Percentiles rank a stretch among this genome's conserved stretches.
These are phyloP conservation scores for Clathrospora elynae DNA, from an alignment of 2,329 filamentous ascomycete species.

Conservation along the genomic window DNA sequence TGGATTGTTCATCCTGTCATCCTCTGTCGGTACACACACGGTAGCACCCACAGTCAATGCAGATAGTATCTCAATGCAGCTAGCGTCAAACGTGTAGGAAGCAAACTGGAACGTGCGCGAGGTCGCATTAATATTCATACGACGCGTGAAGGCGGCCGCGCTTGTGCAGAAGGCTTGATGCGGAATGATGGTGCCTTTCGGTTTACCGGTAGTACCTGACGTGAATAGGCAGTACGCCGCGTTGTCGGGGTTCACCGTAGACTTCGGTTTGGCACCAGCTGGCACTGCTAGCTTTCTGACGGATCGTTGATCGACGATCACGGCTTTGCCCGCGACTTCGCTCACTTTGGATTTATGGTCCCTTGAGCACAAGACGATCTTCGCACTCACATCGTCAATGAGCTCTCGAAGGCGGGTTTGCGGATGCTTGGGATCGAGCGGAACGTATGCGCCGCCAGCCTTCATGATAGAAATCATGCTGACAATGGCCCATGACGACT, in stretches of 20 bases:
- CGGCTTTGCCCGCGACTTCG: conserved; percentile 29
- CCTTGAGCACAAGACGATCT: conserved; percentile 37
- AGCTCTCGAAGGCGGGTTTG: conserved; percentile 45
- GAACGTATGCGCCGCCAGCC: conserved; percentile 46
- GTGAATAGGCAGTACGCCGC: conserved; percentile 67
- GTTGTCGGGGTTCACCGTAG: conserved; percentile 49
- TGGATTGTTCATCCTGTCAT: conserved; percentile 59
- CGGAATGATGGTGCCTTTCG: conserved; percentile 67
- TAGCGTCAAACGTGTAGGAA: conserved; percentile 62
- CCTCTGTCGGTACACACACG: conserved; percentile 61
- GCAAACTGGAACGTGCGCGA: conserved; percentile 62
- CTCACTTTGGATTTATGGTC: conserved; percentile 25
- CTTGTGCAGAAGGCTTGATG: conserved; percentile 64
- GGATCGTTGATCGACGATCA: conserved; percentile 49
- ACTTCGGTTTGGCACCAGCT: conserved; percentile 47
- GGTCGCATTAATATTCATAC: conserved; percentile 52
- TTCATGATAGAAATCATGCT: conserved; percentile 48
- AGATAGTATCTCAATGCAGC: conserved; percentile 60
- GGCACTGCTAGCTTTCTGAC: conserved; percentile 41
- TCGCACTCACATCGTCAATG: conserved; percentile 37
- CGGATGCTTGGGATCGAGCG: conserved; percentile 47
- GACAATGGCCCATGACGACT: conserved; percentile 40
- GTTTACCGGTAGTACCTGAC: conserved; percentile 49
- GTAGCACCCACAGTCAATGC: conserved; percentile 58
- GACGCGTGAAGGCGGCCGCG: conserved; percentile 34